phyloP scores from a whole-genome alignment of 2,329 filamentous ascomycete species.

The Tympanopsis confertula region DNA sequence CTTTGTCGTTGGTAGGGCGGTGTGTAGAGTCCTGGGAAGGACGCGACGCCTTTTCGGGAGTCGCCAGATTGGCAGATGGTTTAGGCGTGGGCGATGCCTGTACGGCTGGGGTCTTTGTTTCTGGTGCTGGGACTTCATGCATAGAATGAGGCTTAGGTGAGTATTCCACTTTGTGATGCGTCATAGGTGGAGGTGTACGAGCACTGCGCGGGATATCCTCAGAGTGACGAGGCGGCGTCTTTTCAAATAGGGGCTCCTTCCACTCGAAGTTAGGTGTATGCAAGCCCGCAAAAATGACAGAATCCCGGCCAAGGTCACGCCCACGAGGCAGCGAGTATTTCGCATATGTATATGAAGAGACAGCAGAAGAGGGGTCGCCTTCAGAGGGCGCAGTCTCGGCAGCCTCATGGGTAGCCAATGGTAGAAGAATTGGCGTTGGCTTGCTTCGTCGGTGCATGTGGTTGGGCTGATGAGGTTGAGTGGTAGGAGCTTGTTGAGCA shows the following conservation, averaged over 20 bases:
- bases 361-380: conserved; percentile 11
- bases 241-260: not conserved
- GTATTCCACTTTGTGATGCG: not conserved
- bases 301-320: conserved; percentile 37
- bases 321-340: conserved; percentile 50
- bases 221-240: not conserved
- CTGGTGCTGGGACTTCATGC: not conserved
- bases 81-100: too few relatives aligned
- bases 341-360: conserved; percentile 45
- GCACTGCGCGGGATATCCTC: not conserved
- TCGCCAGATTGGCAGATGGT: not conserved
- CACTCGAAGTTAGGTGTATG: conserved; percentile 1
- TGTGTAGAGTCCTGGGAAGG: not conserved
- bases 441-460: not conserved
- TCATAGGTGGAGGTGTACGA: not conserved
- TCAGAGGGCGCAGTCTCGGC: not conserved
- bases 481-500: conserved; percentile 27
- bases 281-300: conserved; percentile 21
- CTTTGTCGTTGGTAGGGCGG: not conserved
- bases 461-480: not conserved
- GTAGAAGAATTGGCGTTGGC: not conserved
- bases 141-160: not conserved
- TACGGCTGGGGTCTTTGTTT: too few relatives aligned
- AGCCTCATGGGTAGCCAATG: conserved; percentile 1
- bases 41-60: not conserved